A percentile compares a stretch with the other conserved stretches of the same genome.
phyloP scores from a whole-genome alignment of 371 early-diverging fungal species.

The Mucor irregularis region DNA sequence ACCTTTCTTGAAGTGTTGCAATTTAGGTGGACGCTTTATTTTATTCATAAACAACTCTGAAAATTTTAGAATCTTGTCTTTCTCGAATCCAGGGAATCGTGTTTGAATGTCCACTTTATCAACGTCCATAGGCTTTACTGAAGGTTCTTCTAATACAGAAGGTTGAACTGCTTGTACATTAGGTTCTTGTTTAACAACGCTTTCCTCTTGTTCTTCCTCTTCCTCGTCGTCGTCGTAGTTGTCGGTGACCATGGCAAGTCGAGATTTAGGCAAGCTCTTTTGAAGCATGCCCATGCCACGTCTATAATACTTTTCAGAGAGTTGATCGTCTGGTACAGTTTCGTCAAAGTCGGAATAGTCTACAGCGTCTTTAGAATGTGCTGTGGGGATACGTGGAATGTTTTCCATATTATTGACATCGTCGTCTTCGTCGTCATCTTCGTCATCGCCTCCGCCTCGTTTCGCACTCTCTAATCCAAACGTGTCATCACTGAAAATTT shows the following conservation, averaged over 20 bases:
- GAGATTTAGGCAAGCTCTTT: slow-evolving; percentile 27
- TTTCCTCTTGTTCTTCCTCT: slow-evolving; percentile 33
- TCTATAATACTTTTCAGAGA: slow-evolving; percentile 44
- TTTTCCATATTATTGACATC: slow-evolving; percentile 14
- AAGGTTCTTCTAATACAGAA: not conserved
- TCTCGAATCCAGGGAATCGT: slow-evolving; percentile 70
- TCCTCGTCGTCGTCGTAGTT: slow-evolving; percentile 72
- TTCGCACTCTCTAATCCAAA: slow-evolving; percentile 50
- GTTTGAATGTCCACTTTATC: slow-evolving; percentile 47
- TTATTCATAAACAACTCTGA: slow-evolving; percentile 66
- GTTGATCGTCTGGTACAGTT: slow-evolving; percentile 67
- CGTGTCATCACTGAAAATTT: slow-evolving; percentile 57
- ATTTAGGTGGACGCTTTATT: slow-evolving; percentile 35
- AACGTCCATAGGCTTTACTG: not conserved
- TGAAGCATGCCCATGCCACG: slow-evolving; percentile 41
- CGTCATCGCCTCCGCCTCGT: slow-evolving; percentile 32
- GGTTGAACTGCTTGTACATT: not conserved
- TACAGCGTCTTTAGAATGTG: slow-evolving; percentile 69
- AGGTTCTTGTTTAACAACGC: not conserved
- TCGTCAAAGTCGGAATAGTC: slow-evolving; percentile 87
- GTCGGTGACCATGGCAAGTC: slow-evolving; percentile 45
- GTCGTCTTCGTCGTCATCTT: slow-evolving; percentile 40
- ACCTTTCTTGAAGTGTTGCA: slow-evolving; percentile 31
- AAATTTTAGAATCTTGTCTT: slow-evolving; percentile 62
- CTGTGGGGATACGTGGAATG: slow-evolving; percentile 24